These are phyloP conservation scores for Camellia oleifera DNA, from an alignment of 179 eudicot species.

Conservation along the genomic window DNA sequence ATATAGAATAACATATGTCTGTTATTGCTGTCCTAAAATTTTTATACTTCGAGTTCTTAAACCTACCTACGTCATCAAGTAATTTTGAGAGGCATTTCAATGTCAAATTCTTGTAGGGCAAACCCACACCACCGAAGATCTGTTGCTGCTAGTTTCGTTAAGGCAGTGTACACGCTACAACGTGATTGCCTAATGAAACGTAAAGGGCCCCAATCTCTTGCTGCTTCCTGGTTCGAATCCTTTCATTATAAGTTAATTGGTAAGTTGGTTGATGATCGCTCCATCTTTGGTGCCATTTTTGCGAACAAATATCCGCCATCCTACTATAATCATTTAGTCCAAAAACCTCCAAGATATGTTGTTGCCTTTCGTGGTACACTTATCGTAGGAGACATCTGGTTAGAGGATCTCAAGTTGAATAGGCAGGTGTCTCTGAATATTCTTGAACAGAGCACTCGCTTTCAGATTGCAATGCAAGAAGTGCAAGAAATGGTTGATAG, in stretches of 20 bases:
- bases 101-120: slow-evolving; percentile 33
- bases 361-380: slow-evolving; percentile 83
- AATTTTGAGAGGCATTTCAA: background rate
- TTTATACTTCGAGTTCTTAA: background rate
- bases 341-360: slow-evolving; percentile 55
- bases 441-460: slow-evolving; percentile 57
- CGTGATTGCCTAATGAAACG: slow-evolving; percentile 75
- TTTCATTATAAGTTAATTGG: slow-evolving; percentile 56
- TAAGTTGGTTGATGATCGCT: slow-evolving; percentile 55
- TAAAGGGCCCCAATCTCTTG: slow-evolving; percentile 52
- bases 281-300: slow-evolving; percentile 75
- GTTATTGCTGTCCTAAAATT: background rate
- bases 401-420: slow-evolving; percentile 61
- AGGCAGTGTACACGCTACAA: slow-evolving; percentile 73
- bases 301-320: slow-evolving; percentile 31
- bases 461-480: slow-evolving; percentile 43
- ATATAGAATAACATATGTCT: background rate
- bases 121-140: slow-evolving; percentile 61
- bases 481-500: slow-evolving; percentile 36
- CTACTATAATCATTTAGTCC: slow-evolving; percentile 4
- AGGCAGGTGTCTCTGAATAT: slow-evolving; percentile 49
- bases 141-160: slow-evolving; percentile 76
- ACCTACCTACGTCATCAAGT: background rate
- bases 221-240: slow-evolving; percentile 87
- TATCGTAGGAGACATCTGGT: slow-evolving; percentile 37